A percentile compares a stretch with the other conserved stretches of the same genome.
These are phyloP conservation scores for Pythium biforme DNA, from an alignment of 352 stramenopile species.

Conservation along the genomic window DNA sequence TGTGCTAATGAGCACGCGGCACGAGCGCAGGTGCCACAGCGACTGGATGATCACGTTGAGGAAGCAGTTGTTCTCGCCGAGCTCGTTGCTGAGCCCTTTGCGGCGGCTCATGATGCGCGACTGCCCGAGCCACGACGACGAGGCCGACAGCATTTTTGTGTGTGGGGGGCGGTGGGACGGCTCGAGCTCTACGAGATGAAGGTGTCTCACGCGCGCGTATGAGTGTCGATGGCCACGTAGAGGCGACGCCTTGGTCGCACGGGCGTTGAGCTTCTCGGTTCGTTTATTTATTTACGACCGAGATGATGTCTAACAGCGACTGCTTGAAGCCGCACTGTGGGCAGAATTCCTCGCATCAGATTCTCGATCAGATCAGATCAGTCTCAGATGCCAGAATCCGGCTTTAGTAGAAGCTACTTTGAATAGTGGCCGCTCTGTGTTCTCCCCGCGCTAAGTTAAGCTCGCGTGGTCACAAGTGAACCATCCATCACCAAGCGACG, in stretches of 20 bases:
- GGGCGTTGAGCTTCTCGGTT: neutral
- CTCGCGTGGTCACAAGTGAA: slow-evolving; percentile 20
- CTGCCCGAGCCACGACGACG: slow-evolving; percentile 23
- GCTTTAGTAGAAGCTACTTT: slow-evolving; percentile 1
- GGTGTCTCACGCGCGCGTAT: no score
- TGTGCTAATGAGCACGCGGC: slow-evolving; percentile 73
- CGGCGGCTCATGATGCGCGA: slow-evolving; percentile 46
- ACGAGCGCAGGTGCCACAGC: slow-evolving; percentile 88
- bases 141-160: slow-evolving; percentile 14
- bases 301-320: neutral
- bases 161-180: neutral
- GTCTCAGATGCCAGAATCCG: slow-evolving; percentile 11
- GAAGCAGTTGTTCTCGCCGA: slow-evolving; percentile 90
- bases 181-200: no score
- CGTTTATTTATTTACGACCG: no score
- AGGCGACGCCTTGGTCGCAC: neutral
- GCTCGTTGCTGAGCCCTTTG: slow-evolving; percentile 83
- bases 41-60: slow-evolving; percentile 91
- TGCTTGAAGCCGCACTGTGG: slow-evolving; percentile 7
- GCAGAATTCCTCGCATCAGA: neutral
- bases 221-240: no score
- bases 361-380: slow-evolving; percentile 10
- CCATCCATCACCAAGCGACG: slow-evolving; percentile 8
- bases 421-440: slow-evolving; percentile 1
- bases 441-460: slow-evolving; percentile 18